These are phyloP conservation scores for Cadophora gregata DNA, from an alignment of 2,329 filamentous ascomycete species.

Conservation along the genomic window DNA sequence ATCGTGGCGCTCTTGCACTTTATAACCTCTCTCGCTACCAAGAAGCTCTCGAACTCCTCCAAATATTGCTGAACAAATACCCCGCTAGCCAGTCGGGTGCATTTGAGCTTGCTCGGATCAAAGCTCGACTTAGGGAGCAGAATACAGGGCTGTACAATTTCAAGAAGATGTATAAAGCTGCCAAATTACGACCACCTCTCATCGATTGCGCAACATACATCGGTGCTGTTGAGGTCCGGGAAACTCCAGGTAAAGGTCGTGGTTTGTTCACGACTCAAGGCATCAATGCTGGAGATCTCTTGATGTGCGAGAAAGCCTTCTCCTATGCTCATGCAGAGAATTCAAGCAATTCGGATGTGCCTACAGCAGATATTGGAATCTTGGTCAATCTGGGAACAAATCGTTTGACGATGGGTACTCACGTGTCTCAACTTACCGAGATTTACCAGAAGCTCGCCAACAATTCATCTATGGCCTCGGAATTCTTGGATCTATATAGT, in stretches of 20 bases:
- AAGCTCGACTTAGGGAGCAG: constrained; percentile 47
- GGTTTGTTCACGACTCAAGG: constrained; percentile 57
- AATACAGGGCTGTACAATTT: constrained; percentile 50
- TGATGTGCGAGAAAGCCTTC: constrained; percentile 64
- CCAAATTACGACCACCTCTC: constrained; percentile 43
- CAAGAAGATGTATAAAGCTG: constrained; percentile 47
- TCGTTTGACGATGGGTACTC: constrained; percentile 17
- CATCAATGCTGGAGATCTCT: constrained; percentile 55
- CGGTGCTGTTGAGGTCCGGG: constrained; percentile 49
- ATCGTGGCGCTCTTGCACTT: constrained; percentile 24
- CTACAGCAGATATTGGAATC: background rate
- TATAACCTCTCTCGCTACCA: constrained; percentile 18
- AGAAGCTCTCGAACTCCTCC: constrained; percentile 16
- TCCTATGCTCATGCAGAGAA: constrained; percentile 23
- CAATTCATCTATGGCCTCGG: constrained; percentile 44
- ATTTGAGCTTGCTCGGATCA: constrained; percentile 9
- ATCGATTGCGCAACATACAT: constrained; percentile 56
- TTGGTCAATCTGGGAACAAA: constrained; percentile 15
- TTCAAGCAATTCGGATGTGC: no score
- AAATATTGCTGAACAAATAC: constrained; percentile 5
- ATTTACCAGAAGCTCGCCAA: constrained; percentile 46
- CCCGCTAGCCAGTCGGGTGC: background rate
- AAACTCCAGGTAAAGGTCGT: constrained; percentile 50
- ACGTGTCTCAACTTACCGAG: constrained; percentile 21
- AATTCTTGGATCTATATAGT: constrained; percentile 43